Percentiles rank a stretch among this genome's conserved stretches.
Conservation (phyloP, 495 filamentous ascomycete genomes). For the Endocarpon pusillum region DNA sequence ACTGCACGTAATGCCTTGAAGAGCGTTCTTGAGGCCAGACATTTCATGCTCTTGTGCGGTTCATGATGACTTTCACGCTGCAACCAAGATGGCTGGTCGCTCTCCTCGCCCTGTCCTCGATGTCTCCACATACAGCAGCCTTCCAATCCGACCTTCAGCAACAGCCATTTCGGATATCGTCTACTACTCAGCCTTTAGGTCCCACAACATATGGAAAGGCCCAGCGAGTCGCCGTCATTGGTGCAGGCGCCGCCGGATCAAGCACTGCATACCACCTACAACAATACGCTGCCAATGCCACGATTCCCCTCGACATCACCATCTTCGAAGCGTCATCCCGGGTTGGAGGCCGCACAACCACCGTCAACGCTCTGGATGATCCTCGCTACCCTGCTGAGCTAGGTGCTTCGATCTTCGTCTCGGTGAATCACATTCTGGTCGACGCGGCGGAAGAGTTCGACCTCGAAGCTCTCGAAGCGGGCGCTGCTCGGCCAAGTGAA, state of each 20-base stretch:
- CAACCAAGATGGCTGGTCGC: too few species aligned
- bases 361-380: slow-evolving; percentile 63
- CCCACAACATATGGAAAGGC: too few species aligned
- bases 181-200: too few species aligned
- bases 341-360: slow-evolving; percentile 79
- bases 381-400: slow-evolving; percentile 60
- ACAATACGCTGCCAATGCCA: slow-evolving; percentile 41
- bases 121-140: too few species aligned
- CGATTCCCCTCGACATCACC: slow-evolving; percentile 53
- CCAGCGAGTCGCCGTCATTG: too few species aligned
- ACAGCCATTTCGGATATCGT: too few species aligned
- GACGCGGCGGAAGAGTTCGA: slow-evolving; percentile 57
- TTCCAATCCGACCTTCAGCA: too few species aligned
- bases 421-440: slow-evolving; percentile 67
- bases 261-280: slow-evolving; percentile 72
- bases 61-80: too few species aligned
- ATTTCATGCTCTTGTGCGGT: too few species aligned
- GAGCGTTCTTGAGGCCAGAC: too few species aligned
- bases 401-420: slow-evolving; percentile 83
- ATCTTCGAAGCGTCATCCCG: slow-evolving; percentile 69
- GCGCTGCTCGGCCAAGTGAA: slow-evolving; percentile 20
- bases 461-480: slow-evolving; percentile 30
- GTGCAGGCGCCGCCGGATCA: slow-evolving; percentile 78
- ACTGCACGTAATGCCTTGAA: too few species aligned
- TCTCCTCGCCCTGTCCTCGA: too few species aligned